Evolutionary conservation across 163 green algal species (phyloP).

Genomic region (Trebouxiophyceae sp.): DNA sequence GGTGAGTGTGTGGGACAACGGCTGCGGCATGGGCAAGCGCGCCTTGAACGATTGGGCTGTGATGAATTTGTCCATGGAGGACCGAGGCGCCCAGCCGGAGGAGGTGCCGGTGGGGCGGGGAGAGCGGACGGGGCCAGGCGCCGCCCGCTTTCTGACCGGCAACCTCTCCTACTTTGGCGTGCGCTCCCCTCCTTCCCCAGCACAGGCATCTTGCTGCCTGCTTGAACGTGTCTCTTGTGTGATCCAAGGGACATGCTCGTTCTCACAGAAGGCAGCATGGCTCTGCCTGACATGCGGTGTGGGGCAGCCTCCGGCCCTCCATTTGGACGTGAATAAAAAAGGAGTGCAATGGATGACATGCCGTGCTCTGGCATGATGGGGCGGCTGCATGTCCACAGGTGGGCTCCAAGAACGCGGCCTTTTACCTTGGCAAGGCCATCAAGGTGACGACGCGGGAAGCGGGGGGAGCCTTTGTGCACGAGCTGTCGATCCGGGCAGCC

Average conservation of each 20-base stretch:
- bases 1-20: slow-evolving; percentile 66
- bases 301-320: too few species aligned
- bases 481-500: slow-evolving; percentile 56
- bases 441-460: slow-evolving; percentile 54
- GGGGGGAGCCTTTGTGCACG: slow-evolving; percentile 48
- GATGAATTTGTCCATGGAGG: slow-evolving; percentile 82
- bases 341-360: too few species aligned
- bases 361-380: too few species aligned
- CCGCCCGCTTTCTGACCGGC: slow-evolving; percentile 52
- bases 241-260: too few species aligned
- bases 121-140: not conserved
- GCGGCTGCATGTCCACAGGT: too few species aligned
- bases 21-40: slow-evolving; percentile 61
- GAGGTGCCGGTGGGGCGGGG: slow-evolving; percentile 16
- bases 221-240: too few species aligned
- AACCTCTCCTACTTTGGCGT: slow-evolving; percentile 74
- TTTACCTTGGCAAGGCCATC: slow-evolving; percentile 65
- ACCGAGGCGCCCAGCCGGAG: slow-evolving; percentile 42
- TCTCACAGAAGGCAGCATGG: too few species aligned
- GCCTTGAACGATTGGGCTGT: slow-evolving; percentile 77
- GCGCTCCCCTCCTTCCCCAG: not conserved
- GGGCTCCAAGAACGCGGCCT: slow-evolving; percentile 75
- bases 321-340: too few species aligned
- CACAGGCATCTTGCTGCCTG: not conserved
- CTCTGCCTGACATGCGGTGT: too few species aligned